Conservation (phyloP, 1,284 basidiomycete species). For the Irpex sp. region DNA sequence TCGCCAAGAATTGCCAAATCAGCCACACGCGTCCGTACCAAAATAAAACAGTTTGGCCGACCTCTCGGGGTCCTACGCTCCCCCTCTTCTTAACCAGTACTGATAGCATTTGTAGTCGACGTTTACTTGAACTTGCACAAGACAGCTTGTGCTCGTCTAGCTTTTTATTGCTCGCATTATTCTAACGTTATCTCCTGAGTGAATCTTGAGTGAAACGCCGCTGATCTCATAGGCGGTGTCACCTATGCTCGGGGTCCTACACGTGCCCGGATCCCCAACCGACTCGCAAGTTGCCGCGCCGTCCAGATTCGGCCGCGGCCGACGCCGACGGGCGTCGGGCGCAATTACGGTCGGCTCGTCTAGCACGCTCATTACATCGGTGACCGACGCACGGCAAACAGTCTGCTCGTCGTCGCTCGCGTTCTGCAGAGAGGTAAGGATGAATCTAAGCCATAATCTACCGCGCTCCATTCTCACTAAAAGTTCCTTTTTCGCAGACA, state of each 20-base stretch:
- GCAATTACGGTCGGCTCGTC: neutral
- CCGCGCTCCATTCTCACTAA: neutral
- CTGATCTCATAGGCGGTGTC: slow-evolving; percentile 2
- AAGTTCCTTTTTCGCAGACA: neutral
- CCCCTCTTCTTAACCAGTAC: too few species aligned
- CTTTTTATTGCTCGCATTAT: too few species aligned
- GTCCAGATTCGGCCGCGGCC: neutral
- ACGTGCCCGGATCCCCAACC: slow-evolving; percentile 10
- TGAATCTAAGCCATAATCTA: neutral
- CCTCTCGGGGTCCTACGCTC: neutral
- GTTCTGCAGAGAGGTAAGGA: neutral
- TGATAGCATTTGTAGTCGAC: too few species aligned
- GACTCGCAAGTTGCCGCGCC: slow-evolving; percentile 6
- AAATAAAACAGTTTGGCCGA: neutral
- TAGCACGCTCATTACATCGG: neutral
- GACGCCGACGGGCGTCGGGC: neutral
- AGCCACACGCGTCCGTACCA: neutral
- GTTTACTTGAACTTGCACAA: too few species aligned
- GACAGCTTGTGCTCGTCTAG: too few species aligned
- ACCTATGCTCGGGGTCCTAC: slow-evolving; percentile 8
- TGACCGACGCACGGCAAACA: neutral
- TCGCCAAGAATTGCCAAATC: neutral
- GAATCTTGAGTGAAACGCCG: neutral
- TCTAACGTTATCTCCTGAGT: too few species aligned
- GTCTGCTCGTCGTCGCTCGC: neutral